phyloP scores from a whole-genome alignment of 2,329 filamentous ascomycete species.

The Pseudopithomyces chartarum region DNA sequence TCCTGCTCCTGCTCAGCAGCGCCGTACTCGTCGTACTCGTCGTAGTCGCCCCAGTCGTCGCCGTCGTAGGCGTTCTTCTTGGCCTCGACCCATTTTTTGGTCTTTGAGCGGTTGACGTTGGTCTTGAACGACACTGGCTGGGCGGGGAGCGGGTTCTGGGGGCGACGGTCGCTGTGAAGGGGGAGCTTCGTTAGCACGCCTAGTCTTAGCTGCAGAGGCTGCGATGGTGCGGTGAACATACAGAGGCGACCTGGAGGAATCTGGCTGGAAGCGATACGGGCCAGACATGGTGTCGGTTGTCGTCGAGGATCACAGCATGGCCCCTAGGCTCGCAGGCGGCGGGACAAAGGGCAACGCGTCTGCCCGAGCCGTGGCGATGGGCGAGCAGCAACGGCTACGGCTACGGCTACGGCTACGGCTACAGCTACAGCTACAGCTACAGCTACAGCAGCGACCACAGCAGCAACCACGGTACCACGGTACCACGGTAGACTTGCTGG shows the following conservation, averaged over 20 bases:
- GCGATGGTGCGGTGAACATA: constrained; percentile 22
- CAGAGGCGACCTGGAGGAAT: constrained; percentile 45
- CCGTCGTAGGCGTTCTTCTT: constrained; percentile 87
- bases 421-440: too few species aligned
- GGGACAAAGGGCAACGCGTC: constrained; percentile 2
- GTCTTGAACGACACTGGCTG: constrained; percentile 71
- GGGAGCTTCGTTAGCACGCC: background rate
- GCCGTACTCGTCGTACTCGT: constrained; percentile 62
- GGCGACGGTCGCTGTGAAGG: constrained; percentile 28
- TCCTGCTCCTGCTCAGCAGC: constrained; percentile 51
- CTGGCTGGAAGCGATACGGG: constrained; percentile 47
- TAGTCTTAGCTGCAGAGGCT: background rate
- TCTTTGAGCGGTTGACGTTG: constrained; percentile 87
- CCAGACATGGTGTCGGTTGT: constrained; percentile 40
- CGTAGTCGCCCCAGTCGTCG: constrained; percentile 83
- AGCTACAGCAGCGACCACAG: background rate
- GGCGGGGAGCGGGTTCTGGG: constrained; percentile 30
- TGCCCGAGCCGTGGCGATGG: background rate
- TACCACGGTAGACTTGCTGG: background rate
- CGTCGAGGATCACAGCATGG: constrained; percentile 12
- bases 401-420: too few species aligned
- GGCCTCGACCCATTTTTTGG: constrained; percentile 93
- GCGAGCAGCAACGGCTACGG: too few species aligned
- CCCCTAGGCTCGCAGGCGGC: background rate
- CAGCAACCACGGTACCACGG: background rate